Conservation (phyloP, 306 rosid genomes). For the Cyclanthera cordifolia region DNA sequence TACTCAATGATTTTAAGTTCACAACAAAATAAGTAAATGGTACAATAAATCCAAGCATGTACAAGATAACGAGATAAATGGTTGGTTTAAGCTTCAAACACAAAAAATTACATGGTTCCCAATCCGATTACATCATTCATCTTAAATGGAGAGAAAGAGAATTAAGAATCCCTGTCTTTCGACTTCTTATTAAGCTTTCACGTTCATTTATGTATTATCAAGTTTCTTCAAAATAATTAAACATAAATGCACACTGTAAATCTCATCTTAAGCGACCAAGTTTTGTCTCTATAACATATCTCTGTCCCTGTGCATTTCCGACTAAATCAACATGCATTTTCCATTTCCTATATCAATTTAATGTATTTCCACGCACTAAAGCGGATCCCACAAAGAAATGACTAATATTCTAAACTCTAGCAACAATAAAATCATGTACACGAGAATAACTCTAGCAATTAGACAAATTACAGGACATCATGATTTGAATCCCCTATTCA, state of each 20-base stretch:
- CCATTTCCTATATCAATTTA: not conserved
- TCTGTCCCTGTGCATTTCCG: not conserved
- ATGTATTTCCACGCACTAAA: not conserved
- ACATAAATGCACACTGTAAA: not conserved
- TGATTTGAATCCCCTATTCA: no score
- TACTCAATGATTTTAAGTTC: constrained; percentile 2
- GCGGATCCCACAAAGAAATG: not conserved
- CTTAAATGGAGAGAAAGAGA: not conserved
- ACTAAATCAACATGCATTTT: not conserved
- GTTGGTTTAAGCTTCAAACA: not conserved
- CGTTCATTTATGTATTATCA: not conserved
- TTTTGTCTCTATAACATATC: not conserved
- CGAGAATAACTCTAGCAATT: no score
- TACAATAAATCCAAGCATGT: not conserved
- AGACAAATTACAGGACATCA: not conserved
- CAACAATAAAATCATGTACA: not conserved
- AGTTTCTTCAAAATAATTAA: not conserved
- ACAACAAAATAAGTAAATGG: not conserved
- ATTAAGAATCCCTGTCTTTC: not conserved
- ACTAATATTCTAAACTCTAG: not conserved
- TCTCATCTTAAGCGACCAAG: not conserved
- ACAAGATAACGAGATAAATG: not conserved
- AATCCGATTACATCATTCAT: not conserved
- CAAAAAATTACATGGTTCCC: not conserved
- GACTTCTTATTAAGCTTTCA: not conserved